Evolutionary conservation across 1,139 yeast species (phyloP), one percentile per base, ranked within the genome.

Genomic region (Suhomyces guaymorum): DNA sequence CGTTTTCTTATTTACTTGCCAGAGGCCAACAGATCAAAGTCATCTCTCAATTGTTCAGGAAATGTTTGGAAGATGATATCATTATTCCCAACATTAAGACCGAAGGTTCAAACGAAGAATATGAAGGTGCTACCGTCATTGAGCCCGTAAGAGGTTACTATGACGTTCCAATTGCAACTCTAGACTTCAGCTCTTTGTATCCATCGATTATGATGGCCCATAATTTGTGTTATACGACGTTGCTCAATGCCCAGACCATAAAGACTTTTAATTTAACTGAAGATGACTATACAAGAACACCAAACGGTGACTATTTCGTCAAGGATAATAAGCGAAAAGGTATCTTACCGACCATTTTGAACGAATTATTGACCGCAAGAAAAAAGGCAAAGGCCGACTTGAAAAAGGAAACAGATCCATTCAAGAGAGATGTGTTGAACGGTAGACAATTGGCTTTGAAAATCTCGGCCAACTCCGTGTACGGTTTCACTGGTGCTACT

Each of bases 151-250:
- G 97, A 57, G 98, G 98, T 0, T 94, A 89, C 60, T 94, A 94
- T 52, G 96, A 89, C 60, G 92, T 86, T 7, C 99, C 99, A 0
- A 92, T 94, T 55, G 96, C 98, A 2, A 94, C 99, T 0, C 71
- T 94, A 48, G 99, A 94, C 81, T 94, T 94, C 76, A 89, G 96
- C 47, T 88, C 97, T 30, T 75, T 94, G 72, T 94, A 94, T 60
- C 99, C 99, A 5, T 87, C 97, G 41, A 94, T 94, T 53, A 94
- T 94, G 97, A 92, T 92, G 97, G 98, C 99, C 0, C 99, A 94
- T 59, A 94, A 94, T 58, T 69, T 94, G 40, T 94, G 99, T 59
- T 94, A 94, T 59, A 92, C 98, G 0, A 90, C 98, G 0, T 65
- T 92, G 27, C 62, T 92, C 35, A 84, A 78, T 47, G 78, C 76